phyloP scores from a whole-genome alignment of 106 monocot genomes.

The Acorus gramineus region DNA sequence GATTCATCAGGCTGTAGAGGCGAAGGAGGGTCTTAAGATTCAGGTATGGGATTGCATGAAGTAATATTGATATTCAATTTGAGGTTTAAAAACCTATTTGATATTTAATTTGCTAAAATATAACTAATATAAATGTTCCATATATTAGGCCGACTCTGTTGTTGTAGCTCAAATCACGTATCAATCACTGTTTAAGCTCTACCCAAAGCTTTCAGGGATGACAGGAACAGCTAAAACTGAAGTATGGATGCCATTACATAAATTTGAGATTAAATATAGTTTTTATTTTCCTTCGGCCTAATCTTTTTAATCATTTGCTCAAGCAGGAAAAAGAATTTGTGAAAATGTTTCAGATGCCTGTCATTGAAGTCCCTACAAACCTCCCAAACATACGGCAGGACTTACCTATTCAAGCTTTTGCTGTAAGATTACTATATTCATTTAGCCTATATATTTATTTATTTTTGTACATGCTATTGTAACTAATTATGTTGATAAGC shows the following conservation, averaged over 20 bases:
- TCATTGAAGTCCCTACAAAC: constrained; percentile 97
- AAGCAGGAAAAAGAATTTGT: constrained; percentile 94
- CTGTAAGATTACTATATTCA: constrained; percentile 39
- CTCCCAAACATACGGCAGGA: constrained; percentile 82
- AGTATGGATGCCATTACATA: constrained; percentile 24
- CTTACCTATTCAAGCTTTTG: constrained; percentile 98
- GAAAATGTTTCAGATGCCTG: constrained; percentile 98
- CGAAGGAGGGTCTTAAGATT: constrained; percentile 92
- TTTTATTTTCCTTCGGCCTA: background rate
- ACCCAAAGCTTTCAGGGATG: constrained; percentile 99
- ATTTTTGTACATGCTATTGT: background rate
- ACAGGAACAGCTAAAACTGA: constrained; percentile 99
- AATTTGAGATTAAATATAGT: background rate
- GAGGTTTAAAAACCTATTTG: background rate
- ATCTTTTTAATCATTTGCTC: background rate
- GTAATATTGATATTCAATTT: too few species aligned
- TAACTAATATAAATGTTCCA: background rate
- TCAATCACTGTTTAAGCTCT: constrained; percentile 95
- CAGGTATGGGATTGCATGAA: constrained; percentile 32
- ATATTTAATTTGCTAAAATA: background rate
- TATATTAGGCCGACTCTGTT: constrained; percentile 80
- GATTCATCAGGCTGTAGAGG: constrained; percentile 99
- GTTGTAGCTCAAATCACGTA: constrained; percentile 98
- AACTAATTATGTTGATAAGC: background rate
- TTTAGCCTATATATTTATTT: constrained; percentile 1